phyloP scores from a whole-genome alignment of 2,329 filamentous ascomycete species.

The Exophiala viscosa region DNA sequence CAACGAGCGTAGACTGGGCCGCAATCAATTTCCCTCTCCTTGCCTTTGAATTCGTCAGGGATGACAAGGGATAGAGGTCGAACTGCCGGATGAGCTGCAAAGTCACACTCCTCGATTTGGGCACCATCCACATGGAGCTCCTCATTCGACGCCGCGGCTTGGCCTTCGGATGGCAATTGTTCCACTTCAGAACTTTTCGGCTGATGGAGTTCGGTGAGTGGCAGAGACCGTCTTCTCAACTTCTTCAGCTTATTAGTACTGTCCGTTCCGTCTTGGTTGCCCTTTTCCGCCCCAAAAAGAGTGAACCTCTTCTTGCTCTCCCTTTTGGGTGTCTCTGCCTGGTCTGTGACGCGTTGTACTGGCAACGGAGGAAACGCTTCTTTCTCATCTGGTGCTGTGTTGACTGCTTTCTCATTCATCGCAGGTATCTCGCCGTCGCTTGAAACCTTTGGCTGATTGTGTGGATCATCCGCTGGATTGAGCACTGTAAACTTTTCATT shows the following conservation, averaged over 20 bases:
- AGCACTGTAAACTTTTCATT: slow-evolving; percentile 17
- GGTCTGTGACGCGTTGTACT: not conserved
- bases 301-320: slow-evolving; percentile 20
- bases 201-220: slow-evolving; percentile 1
- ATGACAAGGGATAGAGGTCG: slow-evolving; percentile 22
- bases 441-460: slow-evolving; percentile 22
- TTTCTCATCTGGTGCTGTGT: not conserved
- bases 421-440: slow-evolving; percentile 12
- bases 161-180: not conserved
- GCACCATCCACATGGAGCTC: slow-evolving; percentile 10
- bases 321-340: slow-evolving; percentile 17
- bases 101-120: slow-evolving; percentile 9
- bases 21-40: slow-evolving; percentile 21
- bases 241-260: slow-evolving; percentile 16
- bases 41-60: slow-evolving; percentile 22
- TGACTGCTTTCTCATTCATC: not conserved
- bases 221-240: slow-evolving; percentile 16
- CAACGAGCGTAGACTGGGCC: slow-evolving; percentile 24
- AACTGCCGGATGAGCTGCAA: slow-evolving; percentile 19
- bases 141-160: not conserved
- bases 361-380: not conserved
- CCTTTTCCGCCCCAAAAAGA: slow-evolving; percentile 18
- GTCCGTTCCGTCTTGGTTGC: slow-evolving; percentile 4
- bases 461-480: slow-evolving; percentile 19
- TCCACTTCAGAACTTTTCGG: not conserved